Evolutionary conservation across 192 early-diverging fungal species (phyloP), one percentile per base, ranked within the genome.

Genomic region (Piromyces finnis): DNA sequence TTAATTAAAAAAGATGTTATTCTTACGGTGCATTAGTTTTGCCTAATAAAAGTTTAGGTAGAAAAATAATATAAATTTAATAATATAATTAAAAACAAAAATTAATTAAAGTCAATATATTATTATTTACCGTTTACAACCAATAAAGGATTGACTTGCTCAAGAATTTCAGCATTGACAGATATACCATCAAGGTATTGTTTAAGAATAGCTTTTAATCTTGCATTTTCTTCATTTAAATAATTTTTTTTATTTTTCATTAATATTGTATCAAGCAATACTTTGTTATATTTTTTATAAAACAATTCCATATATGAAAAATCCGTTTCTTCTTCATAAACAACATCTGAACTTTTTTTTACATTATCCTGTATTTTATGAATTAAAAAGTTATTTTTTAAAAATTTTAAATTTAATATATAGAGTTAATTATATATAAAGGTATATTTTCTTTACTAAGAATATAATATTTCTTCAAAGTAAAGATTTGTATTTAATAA

Each of bases 151-250:
- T 91, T 91, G 14, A 84, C 79, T 77, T 85, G 82, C 27, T 84
- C 83, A 51, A 91, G 77, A 16, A 90, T 88, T 18, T 82, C 82
- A 79, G 87, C 89, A 77, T 83, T 86, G 27, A 91, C 81, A 30
- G 85, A 86, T 78, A 91, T 89, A 16, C 90, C 90, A 77, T 91
- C 90, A 78, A 91, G 79, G 78, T 91, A 91, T 79, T 90, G 88
- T 41, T 90, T 86, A 79, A 91, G 82, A 29, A 91, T 87, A 4
- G 82, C 81, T 29, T 86, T 79, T 29, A 91, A 82, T 79, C 86
- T 84, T 32, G 79, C 78, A 78, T 91, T 91, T 82, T 91, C 90
- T 36, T 88, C 86, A 12, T 82, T 81, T 36, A 91, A 78, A 29
- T 77, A 29, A 29, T 84, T 84, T 18, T 85, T 82, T 78, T 88